phyloP scores from a whole-genome alignment of 805 yeast genomes.

The Suhomyces vadensis region DNA sequence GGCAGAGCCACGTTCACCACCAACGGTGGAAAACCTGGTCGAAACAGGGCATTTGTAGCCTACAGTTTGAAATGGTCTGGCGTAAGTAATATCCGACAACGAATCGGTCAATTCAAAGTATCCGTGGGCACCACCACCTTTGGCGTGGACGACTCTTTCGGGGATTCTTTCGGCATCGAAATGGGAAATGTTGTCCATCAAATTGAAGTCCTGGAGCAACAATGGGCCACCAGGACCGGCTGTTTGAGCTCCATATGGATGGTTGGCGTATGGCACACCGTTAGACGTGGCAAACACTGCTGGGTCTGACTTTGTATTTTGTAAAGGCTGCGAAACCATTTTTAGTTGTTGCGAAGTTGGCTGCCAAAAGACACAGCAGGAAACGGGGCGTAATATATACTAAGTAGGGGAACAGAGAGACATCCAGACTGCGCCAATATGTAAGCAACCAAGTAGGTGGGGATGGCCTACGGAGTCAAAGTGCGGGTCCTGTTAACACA shows the following conservation, averaged over 20 bases:
- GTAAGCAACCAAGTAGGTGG: background rate
- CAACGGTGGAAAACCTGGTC: conserved; percentile 83
- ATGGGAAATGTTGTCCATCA: conserved; percentile 81
- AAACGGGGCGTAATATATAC: too few relatives aligned
- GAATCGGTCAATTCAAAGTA: conserved; percentile 78
- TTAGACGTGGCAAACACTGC: conserved; percentile 49
- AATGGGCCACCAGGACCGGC: conserved; percentile 77
- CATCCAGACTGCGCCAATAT: too few relatives aligned
- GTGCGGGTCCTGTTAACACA: background rate
- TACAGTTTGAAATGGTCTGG: conserved; percentile 67
- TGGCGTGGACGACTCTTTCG: conserved; percentile 91
- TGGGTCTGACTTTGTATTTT: conserved; percentile 10
- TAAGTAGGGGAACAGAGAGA: too few relatives aligned
- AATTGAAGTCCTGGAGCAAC: conserved; percentile 75
- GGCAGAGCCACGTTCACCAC: conserved; percentile 80
- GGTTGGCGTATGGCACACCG: conserved; percentile 54
- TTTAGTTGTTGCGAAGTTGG: background rate
- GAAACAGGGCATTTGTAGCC: conserved; percentile 79
- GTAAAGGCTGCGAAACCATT: conserved; percentile 8
- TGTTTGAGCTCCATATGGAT: conserved; percentile 74
- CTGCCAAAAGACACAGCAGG: background rate
- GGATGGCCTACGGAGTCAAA: background rate
- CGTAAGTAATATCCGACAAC: conserved; percentile 63
- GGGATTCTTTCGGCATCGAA: conserved; percentile 90
- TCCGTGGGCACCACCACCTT: conserved; percentile 91